Evolutionary conservation across 805 yeast genomes (phyloP).

Genomic region (Wickerhamiella azymoides): DNA sequence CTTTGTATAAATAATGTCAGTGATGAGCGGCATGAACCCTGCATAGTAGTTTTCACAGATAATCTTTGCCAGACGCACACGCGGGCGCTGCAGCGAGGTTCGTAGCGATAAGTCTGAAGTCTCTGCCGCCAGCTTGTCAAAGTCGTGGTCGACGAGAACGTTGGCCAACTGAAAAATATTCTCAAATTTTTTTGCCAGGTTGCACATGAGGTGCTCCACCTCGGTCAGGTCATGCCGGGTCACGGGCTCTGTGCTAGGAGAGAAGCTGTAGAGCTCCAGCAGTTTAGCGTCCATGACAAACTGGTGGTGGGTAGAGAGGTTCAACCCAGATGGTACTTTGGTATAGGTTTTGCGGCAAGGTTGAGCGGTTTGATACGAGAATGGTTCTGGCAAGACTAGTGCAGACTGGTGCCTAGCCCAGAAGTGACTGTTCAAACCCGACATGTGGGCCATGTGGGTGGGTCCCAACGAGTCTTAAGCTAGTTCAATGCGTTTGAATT

Average conservation of each 20-base stretch:
- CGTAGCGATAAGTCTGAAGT: constrained; percentile 31
- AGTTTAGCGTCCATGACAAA: not conserved
- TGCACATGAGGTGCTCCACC: constrained; percentile 39
- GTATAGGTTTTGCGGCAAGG: too few species aligned
- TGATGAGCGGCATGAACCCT: constrained; percentile 39
- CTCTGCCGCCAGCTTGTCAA: constrained; percentile 21
- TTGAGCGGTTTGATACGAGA: too few species aligned
- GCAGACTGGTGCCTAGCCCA: too few species aligned
- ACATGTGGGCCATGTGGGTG: not conserved
- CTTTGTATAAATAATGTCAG: constrained; percentile 37
- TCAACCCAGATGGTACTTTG: too few species aligned
- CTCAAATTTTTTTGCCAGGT: constrained; percentile 38
- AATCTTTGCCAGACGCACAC: constrained; percentile 45
- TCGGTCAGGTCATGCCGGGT: constrained; percentile 15
- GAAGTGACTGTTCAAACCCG: too few species aligned
- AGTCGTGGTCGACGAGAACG: constrained; percentile 30
- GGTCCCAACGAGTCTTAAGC: too few species aligned
- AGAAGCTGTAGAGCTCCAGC: not conserved
- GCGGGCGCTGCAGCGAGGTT: constrained; percentile 38
- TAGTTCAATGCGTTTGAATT: too few species aligned
- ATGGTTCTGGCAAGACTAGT: too few species aligned
- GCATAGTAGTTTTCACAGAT: constrained; percentile 40
- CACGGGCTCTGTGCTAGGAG: not conserved
- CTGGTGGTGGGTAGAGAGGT: not conserved
- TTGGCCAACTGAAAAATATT: constrained; percentile 46